Evolutionary conservation across 768 basidiomycete genomes (phyloP).

Genomic region (Pleurotus pulmonarius): DNA sequence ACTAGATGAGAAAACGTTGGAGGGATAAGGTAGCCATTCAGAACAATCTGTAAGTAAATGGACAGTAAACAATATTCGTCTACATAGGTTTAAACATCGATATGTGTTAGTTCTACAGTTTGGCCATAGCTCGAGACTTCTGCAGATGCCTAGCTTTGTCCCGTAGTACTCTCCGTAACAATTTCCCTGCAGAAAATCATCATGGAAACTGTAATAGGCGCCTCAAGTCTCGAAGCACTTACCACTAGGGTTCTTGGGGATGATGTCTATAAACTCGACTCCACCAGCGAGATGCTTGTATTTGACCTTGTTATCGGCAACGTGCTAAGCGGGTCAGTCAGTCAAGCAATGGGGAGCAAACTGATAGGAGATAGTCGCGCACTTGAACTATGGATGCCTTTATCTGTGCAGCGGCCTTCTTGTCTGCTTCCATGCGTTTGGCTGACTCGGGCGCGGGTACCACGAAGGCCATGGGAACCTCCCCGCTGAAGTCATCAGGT

Average conservation of each 20-base stretch:
- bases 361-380: background rate
- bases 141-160: conserved; percentile 39
- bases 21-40: no score
- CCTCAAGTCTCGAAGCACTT: conserved; percentile 21
- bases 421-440: conserved; percentile 15
- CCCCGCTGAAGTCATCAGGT: conserved; percentile 48
- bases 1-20: no score
- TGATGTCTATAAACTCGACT: conserved; percentile 48
- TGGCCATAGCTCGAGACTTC: conserved; percentile 15
- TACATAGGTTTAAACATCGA: no score
- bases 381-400: conserved; percentile 10
- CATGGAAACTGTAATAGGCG: background rate
- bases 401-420: conserved; percentile 10
- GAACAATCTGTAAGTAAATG: no score
- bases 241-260: conserved; percentile 65
- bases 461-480: conserved; percentile 51
- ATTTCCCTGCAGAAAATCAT: conserved; percentile 3
- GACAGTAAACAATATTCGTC: no score
- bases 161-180: conserved; percentile 44
- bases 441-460: conserved; percentile 30
- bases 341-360: no score
- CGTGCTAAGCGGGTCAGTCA: conserved; percentile 45
- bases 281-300: conserved; percentile 62
- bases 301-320: conserved; percentile 47
- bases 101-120: conserved; percentile 12